phyloP scores from a whole-genome alignment of 805 yeast genomes.

The Cephaloascus fragrans region DNA sequence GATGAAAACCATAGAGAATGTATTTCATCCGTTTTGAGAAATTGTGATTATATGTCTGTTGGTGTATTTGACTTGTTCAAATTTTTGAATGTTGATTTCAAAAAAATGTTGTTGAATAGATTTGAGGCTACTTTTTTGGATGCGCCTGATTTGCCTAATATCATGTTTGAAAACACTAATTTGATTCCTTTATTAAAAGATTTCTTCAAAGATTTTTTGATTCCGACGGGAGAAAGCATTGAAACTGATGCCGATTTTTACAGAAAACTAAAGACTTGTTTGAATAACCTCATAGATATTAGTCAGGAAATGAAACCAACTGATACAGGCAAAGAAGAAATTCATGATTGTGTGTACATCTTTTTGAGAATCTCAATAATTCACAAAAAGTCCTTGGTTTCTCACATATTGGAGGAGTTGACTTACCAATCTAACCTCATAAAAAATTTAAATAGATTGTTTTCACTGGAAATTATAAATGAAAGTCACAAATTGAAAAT shows the following conservation, averaged over 20 bases:
- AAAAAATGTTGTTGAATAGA: conserved; percentile 19
- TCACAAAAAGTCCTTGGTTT: conserved; percentile 41
- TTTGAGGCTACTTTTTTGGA: conserved; percentile 31
- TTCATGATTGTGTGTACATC: conserved; percentile 29
- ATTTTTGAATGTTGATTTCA: conserved; percentile 18
- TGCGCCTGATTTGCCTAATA: conserved; percentile 27
- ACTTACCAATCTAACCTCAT: conserved; percentile 36
- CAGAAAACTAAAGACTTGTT: conserved; percentile 11
- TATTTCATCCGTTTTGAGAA: too few species aligned
- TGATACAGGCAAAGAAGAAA: conserved; percentile 1
- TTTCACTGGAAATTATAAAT: conserved; percentile 32
- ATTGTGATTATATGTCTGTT: conserved; percentile 3
- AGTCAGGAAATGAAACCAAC: conserved; percentile 6
- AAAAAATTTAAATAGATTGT: conserved; percentile 33
- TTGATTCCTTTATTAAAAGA: conserved; percentile 29
- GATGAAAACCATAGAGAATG: not conserved
- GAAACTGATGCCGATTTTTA: conserved; percentile 13
- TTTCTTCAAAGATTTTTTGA: conserved; percentile 37
- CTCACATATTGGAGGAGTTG: conserved; percentile 29
- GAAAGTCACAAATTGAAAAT: conserved; percentile 41
- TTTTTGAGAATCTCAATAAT: conserved; percentile 47
- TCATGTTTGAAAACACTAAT: conserved; percentile 9
- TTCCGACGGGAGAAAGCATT: conserved; percentile 15
- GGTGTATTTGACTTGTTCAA: conserved; percentile 24
- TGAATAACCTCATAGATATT: conserved; percentile 10